A percentile compares a stretch with the other conserved stretches of the same genome.
phyloP scores from a whole-genome alignment of 345 rosid genomes.

The Hirschfeldia incana region DNA sequence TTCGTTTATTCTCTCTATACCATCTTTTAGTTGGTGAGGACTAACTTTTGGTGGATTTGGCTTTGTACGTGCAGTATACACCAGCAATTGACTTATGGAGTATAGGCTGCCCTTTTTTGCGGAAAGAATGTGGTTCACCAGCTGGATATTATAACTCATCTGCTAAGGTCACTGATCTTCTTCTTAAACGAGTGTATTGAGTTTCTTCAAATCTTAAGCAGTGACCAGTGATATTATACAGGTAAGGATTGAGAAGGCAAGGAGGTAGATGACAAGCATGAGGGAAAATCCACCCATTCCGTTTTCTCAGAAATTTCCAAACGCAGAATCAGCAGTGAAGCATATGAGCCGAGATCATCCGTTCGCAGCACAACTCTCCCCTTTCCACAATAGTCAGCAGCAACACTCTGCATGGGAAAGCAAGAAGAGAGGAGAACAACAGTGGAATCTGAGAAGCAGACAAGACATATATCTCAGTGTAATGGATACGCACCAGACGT shows the following conservation, averaged over 20 bases:
- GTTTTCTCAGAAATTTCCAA: conserved; percentile 16
- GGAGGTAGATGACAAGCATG: conserved; percentile 91
- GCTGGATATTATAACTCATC: no score
- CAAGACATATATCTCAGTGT: conserved; percentile 58
- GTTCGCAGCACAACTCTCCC: conserved; percentile 49
- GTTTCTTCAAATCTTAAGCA: not conserved
- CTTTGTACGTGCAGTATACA: conserved; percentile 75
- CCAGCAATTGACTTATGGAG: conserved; percentile 98
- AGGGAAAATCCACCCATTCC: conserved; percentile 81
- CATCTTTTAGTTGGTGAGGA: not conserved
- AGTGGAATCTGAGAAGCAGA: conserved; percentile 53
- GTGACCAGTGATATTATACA: conserved; percentile 27
- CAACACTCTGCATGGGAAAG: conserved; percentile 52
- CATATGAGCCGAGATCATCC: conserved; percentile 65
- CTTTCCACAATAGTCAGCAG: conserved; percentile 50
- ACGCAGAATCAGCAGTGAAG: conserved; percentile 45
- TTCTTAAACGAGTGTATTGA: no score
- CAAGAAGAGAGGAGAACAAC: conserved; percentile 51
- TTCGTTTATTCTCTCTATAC: conserved; percentile 2
- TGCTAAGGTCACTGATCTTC: no score
- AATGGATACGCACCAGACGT: conserved; percentile 65
- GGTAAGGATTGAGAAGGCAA: conserved; percentile 94
- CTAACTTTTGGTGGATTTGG: conserved; percentile 16
- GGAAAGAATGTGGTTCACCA: conserved; percentile 31
- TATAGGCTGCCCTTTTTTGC: conserved; percentile 92